Conservation (phyloP, 805 yeast genomes). For the Ogataea ganodermae region DNA sequence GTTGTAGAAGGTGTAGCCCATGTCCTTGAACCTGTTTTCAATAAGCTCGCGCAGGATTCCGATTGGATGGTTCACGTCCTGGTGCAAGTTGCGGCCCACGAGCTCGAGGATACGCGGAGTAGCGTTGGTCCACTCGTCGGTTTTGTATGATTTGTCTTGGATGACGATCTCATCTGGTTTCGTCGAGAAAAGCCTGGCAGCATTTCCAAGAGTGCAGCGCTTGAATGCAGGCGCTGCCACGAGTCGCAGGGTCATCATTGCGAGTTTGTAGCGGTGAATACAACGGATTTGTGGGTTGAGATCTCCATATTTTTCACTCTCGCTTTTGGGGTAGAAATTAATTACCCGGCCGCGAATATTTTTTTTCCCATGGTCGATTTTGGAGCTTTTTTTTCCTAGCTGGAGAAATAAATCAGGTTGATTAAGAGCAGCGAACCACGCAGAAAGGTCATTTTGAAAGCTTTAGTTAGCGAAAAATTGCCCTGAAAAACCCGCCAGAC, state of each 20-base stretch:
- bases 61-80: constrained; percentile 78
- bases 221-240: not conserved
- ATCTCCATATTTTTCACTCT: not conserved
- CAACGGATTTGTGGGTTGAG: not conserved
- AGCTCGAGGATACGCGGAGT: constrained; percentile 70
- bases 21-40: constrained; percentile 61
- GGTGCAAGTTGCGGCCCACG: constrained; percentile 73
- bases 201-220: not conserved
- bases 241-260: not conserved
- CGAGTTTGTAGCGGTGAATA: not conserved
- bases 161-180: constrained; percentile 27
- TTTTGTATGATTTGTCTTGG: constrained; percentile 51
- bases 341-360: not conserved
- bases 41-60: constrained; percentile 80
- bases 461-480: no score
- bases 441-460: no score
- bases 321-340: not conserved
- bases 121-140: constrained; percentile 85
- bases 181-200: not conserved
- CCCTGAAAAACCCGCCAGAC: not conserved
- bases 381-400: no score
- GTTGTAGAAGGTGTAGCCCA: constrained; percentile 78
- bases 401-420: no score
- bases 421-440: no score
- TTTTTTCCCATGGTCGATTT: not conserved